Conservation (phyloP, 2,329 filamentous ascomycete species). For the Parastagonospora nodorum region DNA sequence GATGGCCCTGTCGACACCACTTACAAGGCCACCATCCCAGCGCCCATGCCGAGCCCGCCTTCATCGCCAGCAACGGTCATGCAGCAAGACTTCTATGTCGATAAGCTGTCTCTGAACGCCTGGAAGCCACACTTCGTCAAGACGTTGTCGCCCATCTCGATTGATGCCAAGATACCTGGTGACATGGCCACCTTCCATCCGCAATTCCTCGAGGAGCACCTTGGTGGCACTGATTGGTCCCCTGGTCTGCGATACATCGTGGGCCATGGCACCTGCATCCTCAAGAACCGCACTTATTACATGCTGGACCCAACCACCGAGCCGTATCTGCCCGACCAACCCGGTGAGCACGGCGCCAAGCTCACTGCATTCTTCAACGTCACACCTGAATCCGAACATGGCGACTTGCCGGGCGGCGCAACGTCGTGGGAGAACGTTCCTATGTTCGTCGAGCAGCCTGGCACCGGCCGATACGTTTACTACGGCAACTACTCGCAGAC, state of each 20-base stretch:
- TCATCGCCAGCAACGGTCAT: constrained; percentile 9
- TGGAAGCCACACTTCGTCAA: constrained; percentile 48
- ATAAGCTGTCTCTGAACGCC: constrained; percentile 13
- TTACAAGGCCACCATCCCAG: constrained; percentile 4
- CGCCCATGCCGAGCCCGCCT: constrained; percentile 15
- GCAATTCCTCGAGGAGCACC: constrained; percentile 43
- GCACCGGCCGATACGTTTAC: constrained; percentile 47
- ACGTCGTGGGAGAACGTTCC: constrained; percentile 46
- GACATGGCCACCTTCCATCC: constrained; percentile 44
- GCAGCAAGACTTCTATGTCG: constrained; percentile 10
- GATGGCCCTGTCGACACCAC: constrained; percentile 25
- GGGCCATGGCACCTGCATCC: constrained; percentile 22
- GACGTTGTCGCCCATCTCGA: constrained; percentile 29
- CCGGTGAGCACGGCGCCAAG: constrained; percentile 53
- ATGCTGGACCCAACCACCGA: constrained; percentile 45
- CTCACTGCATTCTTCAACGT: constrained; percentile 53
- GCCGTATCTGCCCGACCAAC: constrained; percentile 48
- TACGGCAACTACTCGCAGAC: constrained; percentile 53
- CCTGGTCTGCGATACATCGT: constrained; percentile 49
- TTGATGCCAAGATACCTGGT: constrained; percentile 24
- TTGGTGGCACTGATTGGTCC: constrained; percentile 48
- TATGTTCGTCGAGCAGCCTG: constrained; percentile 45
- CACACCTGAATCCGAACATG: constrained; percentile 34
- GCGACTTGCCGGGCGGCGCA: constrained; percentile 23
- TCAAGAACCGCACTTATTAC: constrained; percentile 49